These are phyloP conservation scores for Myxozyma monticola DNA, from an alignment of 805 yeast genomes.

Conservation along the genomic window DNA sequence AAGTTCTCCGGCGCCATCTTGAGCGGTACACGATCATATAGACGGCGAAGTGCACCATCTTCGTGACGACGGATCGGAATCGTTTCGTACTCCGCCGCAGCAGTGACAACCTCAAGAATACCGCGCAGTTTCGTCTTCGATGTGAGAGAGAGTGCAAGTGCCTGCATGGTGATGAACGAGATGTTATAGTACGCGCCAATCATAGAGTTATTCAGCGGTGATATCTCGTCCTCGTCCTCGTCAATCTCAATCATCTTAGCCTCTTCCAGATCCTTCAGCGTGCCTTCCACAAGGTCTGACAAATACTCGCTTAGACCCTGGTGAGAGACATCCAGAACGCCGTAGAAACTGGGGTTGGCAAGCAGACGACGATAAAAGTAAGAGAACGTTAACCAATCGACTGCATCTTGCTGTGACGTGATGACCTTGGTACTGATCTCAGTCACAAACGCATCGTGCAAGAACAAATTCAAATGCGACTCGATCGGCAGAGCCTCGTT, in stretches of 20 bases:
- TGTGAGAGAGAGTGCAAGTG: conserved; percentile 52
- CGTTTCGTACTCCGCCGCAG: conserved; percentile 69
- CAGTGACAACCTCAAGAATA: conserved; percentile 62
- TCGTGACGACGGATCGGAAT: conserved; percentile 68
- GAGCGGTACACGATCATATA: conserved; percentile 65
- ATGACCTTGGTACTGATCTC: conserved; percentile 72
- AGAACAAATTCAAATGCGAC: conserved; percentile 58
- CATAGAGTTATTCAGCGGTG: conserved; percentile 68
- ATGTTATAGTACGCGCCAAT: conserved; percentile 74
- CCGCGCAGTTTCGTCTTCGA: conserved; percentile 59
- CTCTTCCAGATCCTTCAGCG: conserved; percentile 61
- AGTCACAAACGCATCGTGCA: conserved; percentile 68
- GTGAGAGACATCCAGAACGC: conserved; percentile 62
- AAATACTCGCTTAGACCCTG: conserved; percentile 75
- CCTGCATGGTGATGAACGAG: conserved; percentile 65
- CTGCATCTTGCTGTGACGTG: conserved; percentile 72
- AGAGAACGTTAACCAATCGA: conserved; percentile 86
- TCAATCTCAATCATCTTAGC: conserved; percentile 62
- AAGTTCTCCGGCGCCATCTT: conserved; percentile 44
- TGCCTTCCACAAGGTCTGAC: conserved; percentile 77
- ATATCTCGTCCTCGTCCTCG: conserved; percentile 43
- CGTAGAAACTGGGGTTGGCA: conserved; percentile 85
- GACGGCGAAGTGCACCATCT: conserved; percentile 45
- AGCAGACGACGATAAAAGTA: conserved; percentile 79
- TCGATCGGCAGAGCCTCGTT: conserved; percentile 80